These are phyloP conservation scores for Lithohypha guttulata DNA, from an alignment of 2,329 filamentous ascomycete species.

Conservation along the genomic window DNA sequence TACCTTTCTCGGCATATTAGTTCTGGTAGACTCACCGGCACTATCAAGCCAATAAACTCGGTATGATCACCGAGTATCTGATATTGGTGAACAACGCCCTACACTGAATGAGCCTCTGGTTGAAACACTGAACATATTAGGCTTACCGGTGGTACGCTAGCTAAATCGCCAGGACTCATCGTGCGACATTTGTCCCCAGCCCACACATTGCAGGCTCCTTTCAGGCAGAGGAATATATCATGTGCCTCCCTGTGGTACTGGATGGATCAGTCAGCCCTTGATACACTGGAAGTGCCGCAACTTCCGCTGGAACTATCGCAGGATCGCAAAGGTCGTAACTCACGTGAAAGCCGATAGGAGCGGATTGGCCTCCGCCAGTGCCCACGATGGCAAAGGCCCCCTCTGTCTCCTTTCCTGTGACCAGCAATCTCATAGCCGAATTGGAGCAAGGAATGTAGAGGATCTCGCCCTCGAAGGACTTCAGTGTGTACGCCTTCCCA, in stretches of 20 bases:
- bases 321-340: too few species aligned
- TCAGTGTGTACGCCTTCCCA: conserved; percentile 36
- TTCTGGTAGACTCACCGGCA: conserved; percentile 46
- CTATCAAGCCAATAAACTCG: conserved; percentile 45
- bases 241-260: conserved; percentile 47
- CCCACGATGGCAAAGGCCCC: conserved; percentile 42
- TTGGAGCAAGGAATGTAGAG: conserved; percentile 44
- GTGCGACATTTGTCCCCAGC: conserved; percentile 46
- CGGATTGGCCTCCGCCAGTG: conserved; percentile 38
- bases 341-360: conserved; percentile 45
- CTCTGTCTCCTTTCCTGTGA: conserved; percentile 42
- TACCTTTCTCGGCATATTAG: too few species aligned
- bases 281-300: too few species aligned
- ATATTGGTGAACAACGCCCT: conserved; percentile 40
- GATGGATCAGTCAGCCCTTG: too few species aligned
- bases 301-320: too few species aligned
- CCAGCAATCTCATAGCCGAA: conserved; percentile 40
- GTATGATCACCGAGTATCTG: conserved; percentile 45
- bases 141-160: conserved; percentile 45
- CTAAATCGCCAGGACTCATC: conserved; percentile 47
- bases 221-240: conserved; percentile 47
- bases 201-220: conserved; percentile 47
- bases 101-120: conserved; percentile 23
- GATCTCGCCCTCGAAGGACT: conserved; percentile 41
- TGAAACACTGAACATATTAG: conserved; percentile 18